Base-by-base conservation (phyloP, 352 stramenopile genomes). In the Phytophthora uliginosa region DNA sequence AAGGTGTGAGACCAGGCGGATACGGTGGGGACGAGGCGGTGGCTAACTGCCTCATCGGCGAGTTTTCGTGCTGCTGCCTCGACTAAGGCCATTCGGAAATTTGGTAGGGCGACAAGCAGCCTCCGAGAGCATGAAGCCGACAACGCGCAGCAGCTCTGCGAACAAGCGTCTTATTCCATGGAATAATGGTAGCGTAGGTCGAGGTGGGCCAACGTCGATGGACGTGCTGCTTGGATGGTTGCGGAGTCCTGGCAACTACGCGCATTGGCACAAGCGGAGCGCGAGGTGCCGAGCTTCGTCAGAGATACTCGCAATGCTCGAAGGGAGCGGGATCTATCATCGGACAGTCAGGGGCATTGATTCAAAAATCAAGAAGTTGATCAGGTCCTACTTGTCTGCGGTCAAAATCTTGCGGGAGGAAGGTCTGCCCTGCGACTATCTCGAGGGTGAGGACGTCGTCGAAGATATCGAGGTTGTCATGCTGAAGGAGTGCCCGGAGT, bases 201-300 rank as follows among this genome's bases (percentile, higher is more conserved):
- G 54, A 13, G 57, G 40, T 53, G 71, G 61, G 4, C 59, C 34
- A 20, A 74, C 61, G 0, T 83, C 77, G 18, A 53, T 73, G 34
- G 74, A 84, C 22, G 54, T 86, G 18, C 34, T 86, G 52, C 33
- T 83, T 8, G 42, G 12, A 61, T 86, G 77, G 74, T 52, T 86
- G 20, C 51, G 31, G 28, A 58, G 55, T 10, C 51, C 63, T 17
- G 72, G 72, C 13, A 80, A 79, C 63, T 83, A 75, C 38, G 55
- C 59, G 68, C 45, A 81, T 74, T 62, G 18, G 63, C 45, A 22
- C 34, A 34, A 34, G 8, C 5, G 24, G 28, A 45, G 13, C n/a
- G 24, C 45, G 55, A 34, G 20, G 12, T 5, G 52, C 36, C 45
- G 51, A 17, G 31, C 62, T 4, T 42, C 67, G 28, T 52, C 52